Evolutionary conservation across 805 yeast genomes (phyloP), one percentile per base, ranked within the genome.

Genomic region (Scheffersomyces stipitis): DNA sequence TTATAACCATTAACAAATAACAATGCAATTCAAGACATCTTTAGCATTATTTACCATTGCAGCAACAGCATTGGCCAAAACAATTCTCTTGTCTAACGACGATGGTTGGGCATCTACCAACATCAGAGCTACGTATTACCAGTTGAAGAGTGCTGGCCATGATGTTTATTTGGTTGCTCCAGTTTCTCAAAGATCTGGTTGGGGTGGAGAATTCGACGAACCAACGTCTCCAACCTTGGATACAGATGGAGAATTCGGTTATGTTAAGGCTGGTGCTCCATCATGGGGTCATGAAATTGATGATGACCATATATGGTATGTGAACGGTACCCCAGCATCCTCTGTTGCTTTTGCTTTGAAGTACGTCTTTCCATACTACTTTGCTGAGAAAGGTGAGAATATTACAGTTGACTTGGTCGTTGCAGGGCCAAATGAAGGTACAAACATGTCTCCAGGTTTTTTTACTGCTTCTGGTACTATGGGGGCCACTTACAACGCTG

Each of bases 101-200:
- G 83, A 78, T 45, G 71, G 76, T 14, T 78, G 78, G 76, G 74
- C 72, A 3, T 60, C 80, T 4, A 73, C 81, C 32, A 75, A 75
- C 50, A 73, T 78, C 51, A 70, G 82, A 52, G 78, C 81, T 12
- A 56, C 76, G 9, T 78, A 76, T 66, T 56, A 68, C 34, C 75
- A 63, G 24, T 64, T 75, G 42, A 65, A 54, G 18, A 47, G 49
- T 6, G 78, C 72, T 12, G 78, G 77, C 13, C 69, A 75, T 48
- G 62, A 60, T 33, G 80, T 73, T 27, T 56, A 69, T 30, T 41
- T 73, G 42, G 76, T 71, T 26, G 80, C 80, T 5, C 80, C 81
- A 26, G 73, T 67, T 16, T 64, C 64, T 26, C 75, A 71, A 46
- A 61, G 71, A 52, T 66, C 75, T 0, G 80, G 83, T n/a, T 67